Conservation (phyloP, 176 grass and related monocot genomes). For the sorghum (Sorghum bicolor) region DNA sequence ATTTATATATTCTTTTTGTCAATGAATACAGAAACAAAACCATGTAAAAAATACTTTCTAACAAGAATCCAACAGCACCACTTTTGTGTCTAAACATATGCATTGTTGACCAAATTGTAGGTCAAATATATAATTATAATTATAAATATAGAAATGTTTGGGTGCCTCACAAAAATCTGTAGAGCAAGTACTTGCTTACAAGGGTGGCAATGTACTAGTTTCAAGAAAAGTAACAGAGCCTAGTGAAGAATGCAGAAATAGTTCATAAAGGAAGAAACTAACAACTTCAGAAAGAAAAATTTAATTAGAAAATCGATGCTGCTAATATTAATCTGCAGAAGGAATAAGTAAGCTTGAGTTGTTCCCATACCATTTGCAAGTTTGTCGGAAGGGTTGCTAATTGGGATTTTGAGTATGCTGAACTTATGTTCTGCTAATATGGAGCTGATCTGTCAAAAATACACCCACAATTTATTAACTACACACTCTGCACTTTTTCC, state of each 20-base stretch:
- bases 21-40: background rate
- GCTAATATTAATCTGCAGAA: background rate
- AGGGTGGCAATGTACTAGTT: background rate
- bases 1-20: background rate
- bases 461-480: slow-evolving; percentile 21
- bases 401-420: slow-evolving; percentile 74
- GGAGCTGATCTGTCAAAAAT: slow-evolving; percentile 57
- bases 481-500: background rate
- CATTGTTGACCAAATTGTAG: background rate
- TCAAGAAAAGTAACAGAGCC: background rate
- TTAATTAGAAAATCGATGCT: background rate
- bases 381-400: slow-evolving; percentile 49
- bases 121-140: background rate
- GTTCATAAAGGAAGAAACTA: slow-evolving; percentile 3
- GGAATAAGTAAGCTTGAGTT: slow-evolving; percentile 9
- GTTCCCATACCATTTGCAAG: slow-evolving; percentile 60
- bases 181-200: background rate
- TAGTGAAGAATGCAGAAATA: background rate
- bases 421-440: slow-evolving; percentile 50
- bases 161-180: background rate
- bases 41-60: background rate
- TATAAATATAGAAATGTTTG: background rate
- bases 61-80: background rate
- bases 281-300: slow-evolving; percentile 4
- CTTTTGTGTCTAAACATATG: background rate